Base-by-base conservation (phyloP, 768 basidiomycete genomes). In the Tubosaeta sp. region DNA sequence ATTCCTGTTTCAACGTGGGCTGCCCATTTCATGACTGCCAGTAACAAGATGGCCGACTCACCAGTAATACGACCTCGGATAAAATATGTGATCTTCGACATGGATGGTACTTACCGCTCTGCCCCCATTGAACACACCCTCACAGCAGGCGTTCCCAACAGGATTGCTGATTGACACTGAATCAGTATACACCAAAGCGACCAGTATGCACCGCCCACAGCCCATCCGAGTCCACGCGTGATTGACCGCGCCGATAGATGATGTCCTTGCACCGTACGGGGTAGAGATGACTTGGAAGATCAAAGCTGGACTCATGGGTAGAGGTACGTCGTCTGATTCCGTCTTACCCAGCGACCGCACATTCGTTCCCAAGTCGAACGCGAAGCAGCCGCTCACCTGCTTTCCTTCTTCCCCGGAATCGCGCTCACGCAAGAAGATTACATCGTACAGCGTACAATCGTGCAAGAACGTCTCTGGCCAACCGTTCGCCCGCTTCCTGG, bases 281-380 rank as follows among this genome's bases (percentile, higher is more conserved):
- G 83, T 82, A 54, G 70, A 79, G 55, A 88, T 93, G 85, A 87
- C 87, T 3, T 91, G 89, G 89, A 84, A 88, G 50, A 89, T 92
- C 51, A 91, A 92, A 63, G 83, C 87, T n/a, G 87, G 85, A 0
- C 79, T 87, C 51, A 93, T 92, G 90, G 90, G 90, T 48, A 88
- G 86, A 74, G 80, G 90, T 89, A 43, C 48, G 75, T 19, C 44
- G 25, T 21, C 40, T 24, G 29, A 22, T 34, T 25, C 22, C 16
- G n/a, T 29, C 35, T 11, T 31, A 24, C 41, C 12, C n/a, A 13
- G 8, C 19, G 5, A 9, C 16, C 11, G 36, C 24, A 32, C 21
- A 41, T n/a, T 2, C 16, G 6, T 14, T 4, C 21, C 21, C 42
- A 55, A 88, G 91, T 86, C 51, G 84, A 87, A 70, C 68, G 73